Base-by-base conservation (phyloP, 2,329 filamentous ascomycete genomes). In the Simplicillium sp. region DNA sequence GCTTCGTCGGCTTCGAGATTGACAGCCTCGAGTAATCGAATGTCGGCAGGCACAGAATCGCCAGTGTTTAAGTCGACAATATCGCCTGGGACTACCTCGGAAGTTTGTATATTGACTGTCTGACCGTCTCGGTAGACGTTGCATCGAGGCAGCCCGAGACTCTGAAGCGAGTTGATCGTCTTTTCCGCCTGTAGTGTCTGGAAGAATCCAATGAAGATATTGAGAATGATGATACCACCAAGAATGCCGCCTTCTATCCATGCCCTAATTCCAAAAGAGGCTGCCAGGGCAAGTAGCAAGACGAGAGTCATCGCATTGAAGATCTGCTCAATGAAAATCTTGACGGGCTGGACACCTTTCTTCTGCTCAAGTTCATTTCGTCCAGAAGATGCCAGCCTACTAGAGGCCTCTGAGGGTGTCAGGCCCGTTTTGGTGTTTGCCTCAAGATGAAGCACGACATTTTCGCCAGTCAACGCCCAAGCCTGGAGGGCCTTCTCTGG, bases 1-100 rank as follows among this genome's bases (percentile, higher is more conserved):
- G 74, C 73, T 52, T 80, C 75, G 44, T 85, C 79, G 42, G 74
- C 78, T 44, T 77, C 76, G 29, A 79, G 66, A 53, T 83, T 82
- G 59, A 80, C 71, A 25, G 64, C 68, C 41, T 77, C 68, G 44
- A 75, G 48, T 3, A 69, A 49, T 40, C 72, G 63, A 13, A 77
- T 57, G 51, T 79, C 75, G 8, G 75, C 75, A 9, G 75, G 73
- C 12, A 78, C 62, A 15, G 71, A 70, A 48, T 77, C 73, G 33
- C 75, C 75, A 29, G 65, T 70, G 54, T 59, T 67, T 51, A 67
- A 54, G 18, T 61, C 52, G 29, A 68, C 65, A 37, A 79, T 58
- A 45, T 79, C 75, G 16, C 75, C 77, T n/a, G 67, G 68, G 1
- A 77, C 72, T n/a, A 77, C 47, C 5, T 60, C 57, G 3, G 55